Percentiles rank a stretch among this genome's conserved stretches.
phyloP scores from a whole-genome alignment of 345 rosid genomes.

The Psidium guajava region DNA sequence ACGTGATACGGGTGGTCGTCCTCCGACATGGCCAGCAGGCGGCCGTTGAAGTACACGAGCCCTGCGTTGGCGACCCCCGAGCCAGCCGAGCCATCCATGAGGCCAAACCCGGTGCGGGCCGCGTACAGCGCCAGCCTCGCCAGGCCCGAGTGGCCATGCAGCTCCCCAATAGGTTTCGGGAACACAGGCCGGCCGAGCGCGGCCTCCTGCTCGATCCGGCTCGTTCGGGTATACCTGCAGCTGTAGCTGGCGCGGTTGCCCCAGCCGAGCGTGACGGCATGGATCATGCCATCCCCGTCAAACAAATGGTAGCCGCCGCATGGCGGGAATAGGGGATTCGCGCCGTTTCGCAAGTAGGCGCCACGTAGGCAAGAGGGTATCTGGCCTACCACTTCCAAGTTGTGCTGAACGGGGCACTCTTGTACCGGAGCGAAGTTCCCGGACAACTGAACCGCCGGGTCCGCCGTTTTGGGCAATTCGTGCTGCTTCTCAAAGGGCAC shows the following conservation, averaged over 20 bases:
- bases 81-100: constrained; percentile 47
- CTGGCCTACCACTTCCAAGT: constrained; percentile 35
- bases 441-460: constrained; percentile 39
- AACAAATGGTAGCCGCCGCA: constrained; percentile 60
- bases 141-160: constrained; percentile 62
- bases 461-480: constrained; percentile 18
- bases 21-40: constrained; percentile 71
- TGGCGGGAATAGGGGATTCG: constrained; percentile 55
- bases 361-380: constrained; percentile 47
- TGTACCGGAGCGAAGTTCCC: constrained; percentile 69
- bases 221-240: constrained; percentile 58
- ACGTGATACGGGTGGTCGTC: constrained; percentile 74
- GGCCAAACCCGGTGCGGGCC: constrained; percentile 42
- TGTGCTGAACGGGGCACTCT: constrained; percentile 51
- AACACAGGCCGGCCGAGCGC: constrained; percentile 42
- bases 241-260: constrained; percentile 38
- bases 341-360: constrained; percentile 67
- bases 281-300: constrained; percentile 88
- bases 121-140: constrained; percentile 39
- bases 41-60: constrained; percentile 46
- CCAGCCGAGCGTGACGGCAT: constrained; percentile 40
- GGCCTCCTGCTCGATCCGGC: constrained; percentile 51
- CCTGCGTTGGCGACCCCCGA: constrained; percentile 72
- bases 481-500: constrained; percentile 13
- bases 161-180: constrained; percentile 70